Conservation (phyloP, 169 alveolate species). For the Cryptosporidium felis region DNA sequence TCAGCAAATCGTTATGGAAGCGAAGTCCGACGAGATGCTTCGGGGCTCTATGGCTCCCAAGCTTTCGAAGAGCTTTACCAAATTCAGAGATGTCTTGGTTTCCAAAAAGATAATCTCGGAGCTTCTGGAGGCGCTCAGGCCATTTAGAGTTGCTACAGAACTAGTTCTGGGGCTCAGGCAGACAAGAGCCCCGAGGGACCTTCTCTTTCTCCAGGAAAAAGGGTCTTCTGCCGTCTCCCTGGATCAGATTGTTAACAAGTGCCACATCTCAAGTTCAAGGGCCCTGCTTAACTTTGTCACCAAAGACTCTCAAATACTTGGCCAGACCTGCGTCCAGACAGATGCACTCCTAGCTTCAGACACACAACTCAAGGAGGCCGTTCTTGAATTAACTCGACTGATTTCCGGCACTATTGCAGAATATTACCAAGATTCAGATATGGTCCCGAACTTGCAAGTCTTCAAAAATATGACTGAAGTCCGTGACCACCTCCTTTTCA, state of each 20-base stretch:
- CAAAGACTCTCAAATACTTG: conserved; percentile 13
- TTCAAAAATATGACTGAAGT: not conserved
- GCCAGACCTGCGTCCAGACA: not conserved
- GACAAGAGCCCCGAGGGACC: conserved; percentile 13
- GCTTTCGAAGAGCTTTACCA: not conserved
- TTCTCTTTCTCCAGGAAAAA: conserved; percentile 6
- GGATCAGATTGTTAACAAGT: not conserved
- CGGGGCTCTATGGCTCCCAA: not conserved
- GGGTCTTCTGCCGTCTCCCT: not conserved
- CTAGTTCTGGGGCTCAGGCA: conserved; percentile 3
- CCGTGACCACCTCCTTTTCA: not conserved
- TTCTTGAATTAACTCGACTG: not conserved
- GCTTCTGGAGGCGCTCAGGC: not conserved
- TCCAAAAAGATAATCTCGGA: not conserved
- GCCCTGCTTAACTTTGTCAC: not conserved
- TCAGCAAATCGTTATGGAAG: not conserved
- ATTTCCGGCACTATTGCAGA: not conserved
- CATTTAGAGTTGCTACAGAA: not conserved
- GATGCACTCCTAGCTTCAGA: not conserved
- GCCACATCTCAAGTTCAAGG: not conserved
- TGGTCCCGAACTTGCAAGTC: not conserved
- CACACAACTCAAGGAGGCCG: not conserved
- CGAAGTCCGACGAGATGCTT: not conserved
- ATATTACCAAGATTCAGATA: conserved; percentile 10
- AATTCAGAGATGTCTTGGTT: not conserved